These are phyloP conservation scores for Shiraia sp. DNA, from an alignment of 2,329 filamentous ascomycete genomes.

Conservation along the genomic window DNA sequence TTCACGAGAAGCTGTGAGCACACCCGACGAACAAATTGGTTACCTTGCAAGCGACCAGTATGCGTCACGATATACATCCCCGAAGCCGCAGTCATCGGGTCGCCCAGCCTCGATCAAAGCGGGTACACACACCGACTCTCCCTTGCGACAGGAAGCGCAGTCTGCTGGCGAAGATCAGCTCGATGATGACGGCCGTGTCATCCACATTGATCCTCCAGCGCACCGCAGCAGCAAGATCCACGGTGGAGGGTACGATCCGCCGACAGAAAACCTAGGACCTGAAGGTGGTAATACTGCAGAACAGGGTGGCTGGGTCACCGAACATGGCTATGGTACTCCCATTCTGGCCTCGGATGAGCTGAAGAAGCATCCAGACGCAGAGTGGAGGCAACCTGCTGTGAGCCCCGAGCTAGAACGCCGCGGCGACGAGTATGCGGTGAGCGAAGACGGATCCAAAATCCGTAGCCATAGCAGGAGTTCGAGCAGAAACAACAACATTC, in stretches of 20 bases:
- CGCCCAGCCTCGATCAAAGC: slow-evolving; percentile 52
- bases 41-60: slow-evolving; percentile 88
- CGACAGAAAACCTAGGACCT: slow-evolving; percentile 56
- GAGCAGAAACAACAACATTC: slow-evolving; percentile 61
- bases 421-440: slow-evolving; percentile 58
- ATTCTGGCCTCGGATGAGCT: slow-evolving; percentile 91
- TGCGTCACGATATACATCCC: slow-evolving; percentile 73
- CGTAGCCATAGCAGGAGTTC: slow-evolving; percentile 56
- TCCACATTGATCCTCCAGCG: slow-evolving; percentile 75
- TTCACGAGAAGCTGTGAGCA: slow-evolving; percentile 65
- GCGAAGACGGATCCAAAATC: slow-evolving; percentile 51
- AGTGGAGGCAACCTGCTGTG: slow-evolving; percentile 77
- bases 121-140: slow-evolving; percentile 52
- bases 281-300: slow-evolving; percentile 50
- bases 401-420: slow-evolving; percentile 67
- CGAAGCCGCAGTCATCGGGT: slow-evolving; percentile 57
- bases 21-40: slow-evolving; percentile 87
- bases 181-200: slow-evolving; percentile 62
- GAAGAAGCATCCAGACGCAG: slow-evolving; percentile 69
- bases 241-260: slow-evolving; percentile 57
- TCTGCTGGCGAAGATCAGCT: slow-evolving; percentile 46
- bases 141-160: slow-evolving; percentile 55
- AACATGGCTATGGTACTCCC: slow-evolving; percentile 69
- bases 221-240: slow-evolving; percentile 49
- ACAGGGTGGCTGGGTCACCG: slow-evolving; percentile 58